phyloP scores from a whole-genome alignment of 148 eudicot species.

The Silene latifolia region DNA sequence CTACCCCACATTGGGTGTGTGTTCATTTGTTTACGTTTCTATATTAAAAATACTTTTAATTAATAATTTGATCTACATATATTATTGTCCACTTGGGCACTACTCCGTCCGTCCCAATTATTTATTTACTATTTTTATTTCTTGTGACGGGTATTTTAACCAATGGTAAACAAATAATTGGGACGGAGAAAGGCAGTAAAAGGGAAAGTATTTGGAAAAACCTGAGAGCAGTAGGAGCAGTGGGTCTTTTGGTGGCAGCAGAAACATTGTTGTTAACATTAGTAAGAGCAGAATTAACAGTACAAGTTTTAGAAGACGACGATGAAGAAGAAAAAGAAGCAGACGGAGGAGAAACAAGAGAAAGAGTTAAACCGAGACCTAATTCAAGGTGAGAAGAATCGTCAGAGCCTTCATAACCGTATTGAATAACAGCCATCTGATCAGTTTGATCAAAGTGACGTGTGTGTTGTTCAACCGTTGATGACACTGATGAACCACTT shows the following conservation, averaged over 20 bases:
- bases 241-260: slow-evolving; percentile 64
- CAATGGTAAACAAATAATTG: too few relatives aligned
- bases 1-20: too few relatives aligned
- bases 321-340: slow-evolving; percentile 51
- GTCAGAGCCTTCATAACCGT: slow-evolving; percentile 49
- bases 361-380: slow-evolving; percentile 50
- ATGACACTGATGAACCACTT: slow-evolving; percentile 49
- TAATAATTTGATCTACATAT: too few relatives aligned
- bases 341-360: slow-evolving; percentile 39
- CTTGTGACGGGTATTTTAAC: not conserved
- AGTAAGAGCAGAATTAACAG: not conserved
- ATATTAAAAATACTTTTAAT: too few relatives aligned
- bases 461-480: slow-evolving; percentile 29
- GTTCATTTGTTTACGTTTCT: too few relatives aligned
- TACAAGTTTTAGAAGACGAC: slow-evolving; percentile 22
- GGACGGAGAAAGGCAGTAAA: not conserved
- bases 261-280: slow-evolving; percentile 19
- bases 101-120: not conserved
- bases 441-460: not conserved
- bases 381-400: slow-evolving; percentile 54
- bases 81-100: not conserved
- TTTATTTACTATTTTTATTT: too few relatives aligned
- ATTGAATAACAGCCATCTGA: slow-evolving; percentile 16
- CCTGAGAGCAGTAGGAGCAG: slow-evolving; percentile 59
- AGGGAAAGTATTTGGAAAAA: slow-evolving; percentile 9